These are phyloP conservation scores for Annulohypoxylon stygium DNA, from an alignment of 495 filamentous ascomycete genomes.

Conservation along the genomic window DNA sequence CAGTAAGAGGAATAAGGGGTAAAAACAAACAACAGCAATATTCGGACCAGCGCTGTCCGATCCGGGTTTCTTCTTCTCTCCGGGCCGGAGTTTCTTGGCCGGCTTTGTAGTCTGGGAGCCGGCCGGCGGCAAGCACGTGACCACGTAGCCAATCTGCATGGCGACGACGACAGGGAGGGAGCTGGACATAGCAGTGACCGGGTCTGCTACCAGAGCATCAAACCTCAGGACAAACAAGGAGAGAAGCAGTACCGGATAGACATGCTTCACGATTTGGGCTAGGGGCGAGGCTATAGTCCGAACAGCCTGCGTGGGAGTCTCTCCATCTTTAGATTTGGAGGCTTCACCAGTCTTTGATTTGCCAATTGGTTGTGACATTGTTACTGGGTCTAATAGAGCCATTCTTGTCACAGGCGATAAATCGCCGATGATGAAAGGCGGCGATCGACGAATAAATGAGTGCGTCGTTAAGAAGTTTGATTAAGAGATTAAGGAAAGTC, in stretches of 20 bases:
- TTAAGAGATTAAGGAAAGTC: neutral
- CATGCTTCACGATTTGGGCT: conserved; percentile 57
- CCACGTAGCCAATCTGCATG: conserved; percentile 75
- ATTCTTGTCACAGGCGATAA: conserved; percentile 34
- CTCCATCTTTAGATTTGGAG: conserved; percentile 45
- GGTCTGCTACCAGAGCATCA: conserved; percentile 74
- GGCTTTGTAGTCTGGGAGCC: conserved; percentile 58
- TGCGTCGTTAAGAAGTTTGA: neutral
- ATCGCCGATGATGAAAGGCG: conserved; percentile 9
- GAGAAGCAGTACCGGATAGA: conserved; percentile 76
- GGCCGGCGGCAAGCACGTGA: conserved; percentile 79
- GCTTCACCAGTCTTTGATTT: conserved; percentile 34
- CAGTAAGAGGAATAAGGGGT: conserved; percentile 16
- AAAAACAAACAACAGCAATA: conserved; percentile 52
- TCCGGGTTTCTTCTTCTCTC: conserved; percentile 60
- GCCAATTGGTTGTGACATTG: conserved; percentile 36
- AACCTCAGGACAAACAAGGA: conserved; percentile 72
- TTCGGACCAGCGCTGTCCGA: conserved; percentile 52
- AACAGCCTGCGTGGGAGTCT: conserved; percentile 51
- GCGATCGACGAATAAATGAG: neutral
- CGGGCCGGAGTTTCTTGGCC: conserved; percentile 55
- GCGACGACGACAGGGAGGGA: conserved; percentile 72
- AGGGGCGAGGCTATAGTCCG: conserved; percentile 49
- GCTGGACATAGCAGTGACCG: conserved; percentile 72
- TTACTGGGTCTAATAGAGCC: conserved; percentile 53